These are phyloP conservation scores for Lasiodiplodia citricola DNA, from an alignment of 2,329 filamentous ascomycete genomes.

Conservation along the genomic window DNA sequence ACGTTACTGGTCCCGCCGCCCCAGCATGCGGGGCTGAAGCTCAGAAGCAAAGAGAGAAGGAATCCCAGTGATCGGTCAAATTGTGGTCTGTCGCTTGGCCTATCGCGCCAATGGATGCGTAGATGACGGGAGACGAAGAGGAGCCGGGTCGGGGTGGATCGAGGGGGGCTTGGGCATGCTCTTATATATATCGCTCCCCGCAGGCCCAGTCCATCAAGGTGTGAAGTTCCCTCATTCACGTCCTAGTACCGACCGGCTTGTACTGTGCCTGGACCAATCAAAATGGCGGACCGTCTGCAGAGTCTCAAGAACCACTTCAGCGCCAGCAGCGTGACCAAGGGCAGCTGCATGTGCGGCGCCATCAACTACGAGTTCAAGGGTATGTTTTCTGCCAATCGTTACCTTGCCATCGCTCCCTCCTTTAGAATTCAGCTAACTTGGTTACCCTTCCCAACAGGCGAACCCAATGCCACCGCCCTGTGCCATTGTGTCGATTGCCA, in stretches of 20 bases:
- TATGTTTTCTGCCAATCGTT: slow-evolving; percentile 12
- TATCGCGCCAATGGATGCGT: slow-evolving; percentile 21
- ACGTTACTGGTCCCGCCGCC: neutral
- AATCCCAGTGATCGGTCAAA: neutral
- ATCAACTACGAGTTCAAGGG: slow-evolving; percentile 38
- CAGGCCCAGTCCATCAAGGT: slow-evolving; percentile 11
- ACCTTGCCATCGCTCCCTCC: slow-evolving; percentile 7
- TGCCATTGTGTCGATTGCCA: slow-evolving; percentile 63
- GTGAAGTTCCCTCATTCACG: neutral
- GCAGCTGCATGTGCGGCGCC: slow-evolving; percentile 38
- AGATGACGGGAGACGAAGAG: slow-evolving; percentile 10
- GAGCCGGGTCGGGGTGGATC: neutral
- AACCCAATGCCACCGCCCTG: slow-evolving; percentile 51
- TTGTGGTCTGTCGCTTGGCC: neutral
- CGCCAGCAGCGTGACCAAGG: slow-evolving; percentile 33
- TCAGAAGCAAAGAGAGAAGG: neutral
- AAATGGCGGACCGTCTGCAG: slow-evolving; percentile 18
- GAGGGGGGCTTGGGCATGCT: neutral
- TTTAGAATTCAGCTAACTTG: neutral
- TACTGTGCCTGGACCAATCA: neutral
- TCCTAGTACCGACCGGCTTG: neutral
- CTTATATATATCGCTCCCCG: neutral
- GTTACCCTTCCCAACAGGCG: slow-evolving; percentile 38
- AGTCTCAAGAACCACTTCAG: slow-evolving; percentile 17
- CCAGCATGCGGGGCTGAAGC: neutral